Evolutionary conservation across 331 rosid species (phyloP), one percentile per base, ranked within the genome.

Genomic region (Malus hybrid): DNA sequence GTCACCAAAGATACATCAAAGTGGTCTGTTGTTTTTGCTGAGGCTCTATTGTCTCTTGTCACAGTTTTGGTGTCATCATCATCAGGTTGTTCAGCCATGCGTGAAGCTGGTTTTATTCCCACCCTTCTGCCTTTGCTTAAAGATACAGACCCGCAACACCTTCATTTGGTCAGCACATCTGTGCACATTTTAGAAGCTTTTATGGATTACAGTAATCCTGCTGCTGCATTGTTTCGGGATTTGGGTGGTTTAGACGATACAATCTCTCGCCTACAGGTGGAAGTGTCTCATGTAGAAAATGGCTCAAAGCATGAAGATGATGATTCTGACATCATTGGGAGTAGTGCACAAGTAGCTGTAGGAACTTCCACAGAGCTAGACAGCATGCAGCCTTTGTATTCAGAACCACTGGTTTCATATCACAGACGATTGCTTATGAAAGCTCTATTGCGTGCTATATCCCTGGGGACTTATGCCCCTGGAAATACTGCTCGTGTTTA

Each of bases 191-290:
- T 95, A 80, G 97, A 95, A 81, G 97, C 94, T 72, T 92, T 92
- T 83, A 92, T 95, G 98, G 99, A 95, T 79, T 95, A 89, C 80
- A 95, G 99, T 76, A 95, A 92, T 87, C 96, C 97, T 10, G 99
- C 99, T 60, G 97, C 93, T 48, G 93, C 96, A 4, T 80, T 95
- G 79, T 95, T 95, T 81, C 90, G 97, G 81, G 99, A 95, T 77
- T 90, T 95, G 91, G 99, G 99, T 52, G 99, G 99, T 70, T 89
- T 95, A 80, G 99, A 95, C 75, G 97, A 92, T 82, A 88, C 97
- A 67, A 92, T 92, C 71, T 85, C 90, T 84, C 97, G 99, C 60
- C 73, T 94, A 79, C 90, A 90, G 87, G 79, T 89, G 85, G 99
- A 94, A 86, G 96, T 92, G 31, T 87, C 96, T 10, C 78, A 80